Base-by-base conservation (phyloP, 2,329 filamentous ascomycete genomes). In the Aspergillus hiratsukae region DNA sequence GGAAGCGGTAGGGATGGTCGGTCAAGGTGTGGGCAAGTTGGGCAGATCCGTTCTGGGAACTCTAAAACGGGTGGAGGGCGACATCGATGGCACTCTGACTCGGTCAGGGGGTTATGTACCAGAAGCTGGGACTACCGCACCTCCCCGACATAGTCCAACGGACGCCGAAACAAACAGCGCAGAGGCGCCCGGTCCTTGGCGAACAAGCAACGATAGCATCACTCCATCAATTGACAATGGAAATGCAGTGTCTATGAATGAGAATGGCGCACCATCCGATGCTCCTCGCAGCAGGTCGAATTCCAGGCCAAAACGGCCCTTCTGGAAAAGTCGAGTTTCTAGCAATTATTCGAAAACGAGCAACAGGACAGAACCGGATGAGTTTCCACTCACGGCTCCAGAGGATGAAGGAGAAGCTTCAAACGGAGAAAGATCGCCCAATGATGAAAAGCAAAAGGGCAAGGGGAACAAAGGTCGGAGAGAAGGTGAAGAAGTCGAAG, bases 1-100 rank as follows among this genome's bases (percentile, higher is more conserved):
- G 27, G 80, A 78, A 25, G 75, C 79, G 23, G 81, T 83, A 51
- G 78, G 76, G n/a, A 76, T 75, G 25, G 76, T 84, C 23, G 78
- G 80, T 3, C 74, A 79, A 46, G 78, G 78, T 14, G 69, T 80
- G 43, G 73, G 70, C 19, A 77, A 74, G 54, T 52, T 81, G 31
- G 77, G 78, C 3, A 77, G 74, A 58, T 70, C 74, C 4, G 67
- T 81, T 5, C 64, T 77, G n/a, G 75, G 75, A 28, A 73, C 75
- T 3, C 60, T 78, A 31, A 76, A 69, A 50, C 76, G 72, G 52
- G 70, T 72, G 17, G 75, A 75, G 37, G 68, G 69, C 49, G 72
- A 65, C 19, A 56, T 73, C 4, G 73, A 76, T 51, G 66, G 64
- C 29, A 70, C 67, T 1, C 61, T 77, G 31, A 61, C 69, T 46